Evolutionary conservation across 2,329 filamentous ascomycete species (phyloP).

Genomic region (Aspergillus terreus): DNA sequence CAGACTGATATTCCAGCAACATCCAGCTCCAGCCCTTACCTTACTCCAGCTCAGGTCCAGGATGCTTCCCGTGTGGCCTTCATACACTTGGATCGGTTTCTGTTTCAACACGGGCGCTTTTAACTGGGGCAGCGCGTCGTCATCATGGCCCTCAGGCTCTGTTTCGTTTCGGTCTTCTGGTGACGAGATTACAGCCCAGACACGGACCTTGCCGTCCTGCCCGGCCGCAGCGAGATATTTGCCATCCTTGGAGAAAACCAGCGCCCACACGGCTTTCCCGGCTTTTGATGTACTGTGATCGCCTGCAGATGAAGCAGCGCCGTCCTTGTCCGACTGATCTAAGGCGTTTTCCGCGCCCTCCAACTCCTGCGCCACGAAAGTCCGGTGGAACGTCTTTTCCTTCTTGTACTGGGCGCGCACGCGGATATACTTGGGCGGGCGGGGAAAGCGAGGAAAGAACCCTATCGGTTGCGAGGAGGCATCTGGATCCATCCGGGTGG

Average conservation of each 20-base stretch:
- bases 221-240: slow-evolving; percentile 89
- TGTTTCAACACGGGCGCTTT: slow-evolving; percentile 87
- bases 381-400: slow-evolving; percentile 72
- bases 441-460: slow-evolving; percentile 82
- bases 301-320: slow-evolving; percentile 20
- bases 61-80: slow-evolving; percentile 79
- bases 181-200: slow-evolving; percentile 85
- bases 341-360: slow-evolving; percentile 50
- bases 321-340: slow-evolving; percentile 27
- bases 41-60: slow-evolving; percentile 97
- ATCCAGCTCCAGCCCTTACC: slow-evolving; percentile 32
- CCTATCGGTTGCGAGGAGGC: slow-evolving; percentile 74
- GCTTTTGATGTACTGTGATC: slow-evolving; percentile 25
- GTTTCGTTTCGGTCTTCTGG: slow-evolving; percentile 72
- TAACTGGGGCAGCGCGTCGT: slow-evolving; percentile 57
- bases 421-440: slow-evolving; percentile 86
- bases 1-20: background rate
- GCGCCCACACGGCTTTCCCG: slow-evolving; percentile 78
- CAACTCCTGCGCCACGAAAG: slow-evolving; percentile 93
- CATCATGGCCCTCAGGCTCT: slow-evolving; percentile 57
- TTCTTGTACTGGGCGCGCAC: slow-evolving; percentile 79
- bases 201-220: slow-evolving; percentile 76
- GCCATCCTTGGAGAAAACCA: slow-evolving; percentile 89
- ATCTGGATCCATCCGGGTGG: slow-evolving; percentile 71
- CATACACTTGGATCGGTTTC: slow-evolving; percentile 73